These are phyloP conservation scores for Pachysandra terminalis DNA, from an alignment of 164 flowering plant species.

Conservation along the genomic window DNA sequence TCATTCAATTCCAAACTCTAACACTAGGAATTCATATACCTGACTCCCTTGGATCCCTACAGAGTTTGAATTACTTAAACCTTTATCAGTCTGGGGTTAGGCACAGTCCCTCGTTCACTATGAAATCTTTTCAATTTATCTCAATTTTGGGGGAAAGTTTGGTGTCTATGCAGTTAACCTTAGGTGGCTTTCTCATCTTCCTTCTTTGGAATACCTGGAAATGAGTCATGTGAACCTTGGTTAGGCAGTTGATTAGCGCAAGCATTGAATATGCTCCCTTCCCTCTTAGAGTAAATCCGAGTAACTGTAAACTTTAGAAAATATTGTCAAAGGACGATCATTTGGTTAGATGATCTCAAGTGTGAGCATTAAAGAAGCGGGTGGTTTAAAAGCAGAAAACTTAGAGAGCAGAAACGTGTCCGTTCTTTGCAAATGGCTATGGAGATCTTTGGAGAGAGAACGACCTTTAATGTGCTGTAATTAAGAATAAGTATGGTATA, in stretches of 20 bases:
- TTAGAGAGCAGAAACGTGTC: too few species aligned
- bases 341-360: too few species aligned
- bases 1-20: too few species aligned
- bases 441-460: too few species aligned
- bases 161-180: neutral
- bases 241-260: neutral
- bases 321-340: too few species aligned
- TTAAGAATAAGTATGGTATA: too few species aligned
- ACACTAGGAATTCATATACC: neutral
- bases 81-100: neutral
- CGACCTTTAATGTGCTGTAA: too few species aligned
- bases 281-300: neutral
- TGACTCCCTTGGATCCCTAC: neutral
- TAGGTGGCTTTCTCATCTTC: constrained; percentile 13
- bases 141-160: neutral
- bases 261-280: neutral
- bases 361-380: too few species aligned
- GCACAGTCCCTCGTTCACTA: neutral
- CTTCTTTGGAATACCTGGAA: constrained; percentile 10
- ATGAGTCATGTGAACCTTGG: constrained; percentile 1
- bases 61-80: neutral
- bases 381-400: too few species aligned
- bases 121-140: neutral
- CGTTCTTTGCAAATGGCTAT: too few species aligned
- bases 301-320: neutral